phyloP scores from a whole-genome alignment of 2,329 filamentous ascomycete species.

The Fusarium ambrosium region DNA sequence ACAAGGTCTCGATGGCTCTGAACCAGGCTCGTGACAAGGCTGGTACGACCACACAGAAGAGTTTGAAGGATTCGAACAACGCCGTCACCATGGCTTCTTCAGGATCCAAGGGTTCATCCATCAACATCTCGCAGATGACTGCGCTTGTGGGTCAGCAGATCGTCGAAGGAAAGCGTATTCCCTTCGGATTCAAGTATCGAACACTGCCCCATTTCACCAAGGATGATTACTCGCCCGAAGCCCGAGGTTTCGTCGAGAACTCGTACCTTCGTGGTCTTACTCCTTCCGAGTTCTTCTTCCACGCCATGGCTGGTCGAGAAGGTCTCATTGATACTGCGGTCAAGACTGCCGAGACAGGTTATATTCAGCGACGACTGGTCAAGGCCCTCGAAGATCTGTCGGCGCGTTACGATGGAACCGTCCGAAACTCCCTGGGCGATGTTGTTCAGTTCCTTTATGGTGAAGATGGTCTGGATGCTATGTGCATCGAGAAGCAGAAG shows the following conservation, averaged over 20 bases:
- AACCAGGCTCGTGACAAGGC: slow-evolving; percentile 97
- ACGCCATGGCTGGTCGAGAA: slow-evolving; percentile 99
- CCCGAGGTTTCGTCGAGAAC: slow-evolving; percentile 98
- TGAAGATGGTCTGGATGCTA: slow-evolving; percentile 95
- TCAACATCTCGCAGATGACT: slow-evolving; percentile 99
- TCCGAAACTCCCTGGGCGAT: slow-evolving; percentile 96
- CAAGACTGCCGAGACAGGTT: slow-evolving; percentile 99
- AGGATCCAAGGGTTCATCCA: slow-evolving; percentile 97
- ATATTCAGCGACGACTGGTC: slow-evolving; percentile 97
- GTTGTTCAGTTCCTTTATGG: slow-evolving; percentile 98
- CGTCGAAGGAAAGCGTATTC: slow-evolving; percentile 98
- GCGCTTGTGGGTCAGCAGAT: slow-evolving; percentile 98
- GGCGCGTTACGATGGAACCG: slow-evolving; percentile 97
- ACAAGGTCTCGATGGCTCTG: slow-evolving; percentile 92
- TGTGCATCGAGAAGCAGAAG: slow-evolving; percentile 91
- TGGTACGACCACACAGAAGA: slow-evolving; percentile 91
- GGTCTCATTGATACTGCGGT: slow-evolving; percentile 99
- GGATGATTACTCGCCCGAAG: slow-evolving; percentile 98
- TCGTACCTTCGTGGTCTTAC: slow-evolving; percentile 97
- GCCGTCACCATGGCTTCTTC: slow-evolving; percentile 96
- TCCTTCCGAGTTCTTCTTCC: slow-evolving; percentile 98
- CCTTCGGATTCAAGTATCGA: slow-evolving; percentile 98
- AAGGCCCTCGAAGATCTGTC: slow-evolving; percentile 98
- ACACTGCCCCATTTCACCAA: slow-evolving; percentile 98
- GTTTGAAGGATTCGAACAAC: slow-evolving; percentile 95